phyloP scores from a whole-genome alignment of 192 early-diverging fungal species.

The Gigaspora rosea region DNA sequence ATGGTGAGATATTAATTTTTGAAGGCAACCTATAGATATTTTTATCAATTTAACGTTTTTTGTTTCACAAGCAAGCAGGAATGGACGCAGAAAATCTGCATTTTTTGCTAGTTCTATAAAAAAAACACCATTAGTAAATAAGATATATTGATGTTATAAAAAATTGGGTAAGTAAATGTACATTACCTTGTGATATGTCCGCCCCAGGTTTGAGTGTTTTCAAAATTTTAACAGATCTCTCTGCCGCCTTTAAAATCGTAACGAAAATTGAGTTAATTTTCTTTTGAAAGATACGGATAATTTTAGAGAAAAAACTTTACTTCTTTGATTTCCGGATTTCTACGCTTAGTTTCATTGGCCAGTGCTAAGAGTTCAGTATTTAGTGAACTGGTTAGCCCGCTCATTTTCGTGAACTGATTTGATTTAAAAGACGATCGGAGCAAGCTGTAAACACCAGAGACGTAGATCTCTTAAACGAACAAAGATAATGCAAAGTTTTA shows the following conservation, averaged over 20 bases:
- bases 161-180: slow-evolving; percentile 24
- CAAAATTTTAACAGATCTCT: slow-evolving; percentile 63
- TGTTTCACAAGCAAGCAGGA: slow-evolving; percentile 84
- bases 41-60: slow-evolving; percentile 79
- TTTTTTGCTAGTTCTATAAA: slow-evolving; percentile 68
- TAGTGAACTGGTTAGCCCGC: slow-evolving; percentile 60
- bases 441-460: too few relatives aligned
- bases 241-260: slow-evolving; percentile 56
- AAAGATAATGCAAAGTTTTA: too few relatives aligned
- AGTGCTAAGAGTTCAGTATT: slow-evolving; percentile 81
- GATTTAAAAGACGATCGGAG: too few relatives aligned
- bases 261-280: not conserved
- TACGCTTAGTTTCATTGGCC: slow-evolving; percentile 84
- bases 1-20: slow-evolving; percentile 71
- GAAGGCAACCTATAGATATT: slow-evolving; percentile 82
- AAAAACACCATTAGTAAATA: not conserved
- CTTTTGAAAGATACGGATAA: not conserved
- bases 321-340: slow-evolving; percentile 96
- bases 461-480: too few relatives aligned
- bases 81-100: slow-evolving; percentile 80
- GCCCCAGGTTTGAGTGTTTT: slow-evolving; percentile 53
- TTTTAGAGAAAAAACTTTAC: slow-evolving; percentile 42
- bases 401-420: slow-evolving; percentile 35
- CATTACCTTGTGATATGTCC: slow-evolving; percentile 46
- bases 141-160: not conserved